phyloP scores from a whole-genome alignment of 139 green algal species.

The Diplosphaera chodatii region DNA sequence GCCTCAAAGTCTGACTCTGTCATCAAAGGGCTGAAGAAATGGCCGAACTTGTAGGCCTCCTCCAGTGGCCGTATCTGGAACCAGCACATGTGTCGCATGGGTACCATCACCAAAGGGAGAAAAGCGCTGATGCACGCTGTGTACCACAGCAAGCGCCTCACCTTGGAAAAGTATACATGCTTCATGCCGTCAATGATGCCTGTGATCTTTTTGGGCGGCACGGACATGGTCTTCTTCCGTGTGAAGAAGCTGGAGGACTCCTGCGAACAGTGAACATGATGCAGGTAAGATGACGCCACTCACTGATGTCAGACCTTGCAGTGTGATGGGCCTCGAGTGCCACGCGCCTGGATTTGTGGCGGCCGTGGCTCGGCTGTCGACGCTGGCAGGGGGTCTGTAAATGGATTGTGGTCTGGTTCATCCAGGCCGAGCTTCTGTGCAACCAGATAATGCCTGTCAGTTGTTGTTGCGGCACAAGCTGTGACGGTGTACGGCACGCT shows the following conservation, averaged over 20 bases:
- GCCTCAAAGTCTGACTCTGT: slow-evolving; percentile 91
- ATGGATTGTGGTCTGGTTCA: slow-evolving; percentile 10
- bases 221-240: slow-evolving; percentile 13
- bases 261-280: too few species aligned
- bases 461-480: too few species aligned
- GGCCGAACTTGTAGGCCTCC: slow-evolving; percentile 90
- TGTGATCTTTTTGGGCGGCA: slow-evolving; percentile 65
- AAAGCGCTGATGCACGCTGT: too few species aligned
- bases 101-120: too few species aligned
- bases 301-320: too few species aligned
- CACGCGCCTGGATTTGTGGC: background rate
- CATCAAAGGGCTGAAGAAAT: slow-evolving; percentile 83
- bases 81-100: too few species aligned
- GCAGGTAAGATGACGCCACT: too few species aligned
- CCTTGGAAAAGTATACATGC: slow-evolving; percentile 88
- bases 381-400: background rate
- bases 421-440: background rate
- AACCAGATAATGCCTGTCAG: too few species aligned
- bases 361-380: too few species aligned
- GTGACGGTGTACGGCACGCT: too few species aligned
- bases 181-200: slow-evolving; percentile 89
- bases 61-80: slow-evolving; percentile 80
- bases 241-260: slow-evolving; percentile 2
- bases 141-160: slow-evolving; percentile 17
- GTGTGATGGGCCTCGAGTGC: too few species aligned